Base-by-base conservation (phyloP, 2,329 filamentous ascomycete species). In the Teratosphaeria nubilosa region DNA sequence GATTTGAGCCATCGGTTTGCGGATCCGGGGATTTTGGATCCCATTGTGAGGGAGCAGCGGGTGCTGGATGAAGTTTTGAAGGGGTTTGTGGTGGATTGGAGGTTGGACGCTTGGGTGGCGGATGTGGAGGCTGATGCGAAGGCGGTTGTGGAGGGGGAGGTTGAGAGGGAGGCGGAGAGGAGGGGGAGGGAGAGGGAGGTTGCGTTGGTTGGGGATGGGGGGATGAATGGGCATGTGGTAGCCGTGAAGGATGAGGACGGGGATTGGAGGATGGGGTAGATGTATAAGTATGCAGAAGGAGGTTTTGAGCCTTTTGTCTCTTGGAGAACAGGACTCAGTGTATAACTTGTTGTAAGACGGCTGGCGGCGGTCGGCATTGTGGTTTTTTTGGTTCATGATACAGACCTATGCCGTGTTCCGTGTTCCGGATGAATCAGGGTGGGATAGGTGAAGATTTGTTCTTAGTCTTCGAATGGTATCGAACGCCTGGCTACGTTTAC, bases 1-100 rank as follows among this genome's bases (percentile, higher is more conserved):
- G 77, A 80, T 37, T 77, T 88, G 1, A 83, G 85, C 62, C 65
- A 70, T 27, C 76, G 83, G 5, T 78, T 77, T 59, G 25, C 58
- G 3, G 66, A 71, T 59, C 81, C 85, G 50, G 80, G 83, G 51
- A 81, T 88, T 65, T 81, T 84, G 59, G 78, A 83, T 58, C 85
- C 84, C 58, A 80, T 95, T 59, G 75, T 86, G 30, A 82, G 85
- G 27, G 88, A 90, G 59, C 87, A 94, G 75, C 78, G 82, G 58
- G 79, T 80, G 58, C 91, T 96, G 73, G 87, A 92, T 68, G 79
- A 81, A 60, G 69, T 81, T 11, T 77, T 96, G 45, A 75, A 78
- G 55, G 78, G 80, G 55, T 84, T 84, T 68, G 78, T 94, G 22
- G 82, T 87, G 58, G 85, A 85, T 70, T 80, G 84, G 59, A 80